Evolutionary conservation across 805 yeast species (phyloP), one percentile per base, ranked within the genome.

Genomic region (Suhomyces faveliae): DNA sequence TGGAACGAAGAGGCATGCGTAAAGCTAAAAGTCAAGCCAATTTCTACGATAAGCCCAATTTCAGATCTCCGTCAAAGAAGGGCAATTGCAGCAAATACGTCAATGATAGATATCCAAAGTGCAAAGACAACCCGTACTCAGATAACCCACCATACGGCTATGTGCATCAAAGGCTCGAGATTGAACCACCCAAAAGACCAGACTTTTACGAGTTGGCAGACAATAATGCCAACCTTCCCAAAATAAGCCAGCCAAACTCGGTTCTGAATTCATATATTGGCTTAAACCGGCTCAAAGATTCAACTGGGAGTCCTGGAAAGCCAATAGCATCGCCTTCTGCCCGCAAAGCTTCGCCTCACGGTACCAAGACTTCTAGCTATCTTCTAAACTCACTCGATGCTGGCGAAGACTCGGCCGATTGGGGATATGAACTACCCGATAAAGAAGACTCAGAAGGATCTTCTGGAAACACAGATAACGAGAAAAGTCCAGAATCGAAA

Each of bases 221-320:
- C 37, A 30, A 37, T 38, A 64, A 65, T 29, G 65, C 76, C 1
- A 67, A 68, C 42, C 58, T 70, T 38, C 78, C 78, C 0, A 59
- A 58, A 19, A 38, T 58, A 10, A 64, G 72, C 8, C 55, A 53
- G 2, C 50, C 57, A 11, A 62, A 55, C 41, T 62, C 71, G 5
- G 48, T 62, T n/a, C 55, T 60, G n/a, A 69, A 59, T 52, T 71
- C 76, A 1, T 67, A 57, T 42, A 62, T 71, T 46, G 76, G 76
- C 0, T 60, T 73, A 47, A 71, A 68, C 49, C 47, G 73, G 25
- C 54, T 71, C 33, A 72, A 71, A 49, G 73, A 69, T 15, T 57
- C 58, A 23, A 49, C 7, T 25, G 17, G 12, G 6, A 33, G 37
- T 17, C 3, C 21, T 11, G 37, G 37, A 33, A 33, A 13, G 22